Evolutionary conservation across 768 basidiomycete genomes (phyloP).

Genomic region (Ramaria rubella): DNA sequence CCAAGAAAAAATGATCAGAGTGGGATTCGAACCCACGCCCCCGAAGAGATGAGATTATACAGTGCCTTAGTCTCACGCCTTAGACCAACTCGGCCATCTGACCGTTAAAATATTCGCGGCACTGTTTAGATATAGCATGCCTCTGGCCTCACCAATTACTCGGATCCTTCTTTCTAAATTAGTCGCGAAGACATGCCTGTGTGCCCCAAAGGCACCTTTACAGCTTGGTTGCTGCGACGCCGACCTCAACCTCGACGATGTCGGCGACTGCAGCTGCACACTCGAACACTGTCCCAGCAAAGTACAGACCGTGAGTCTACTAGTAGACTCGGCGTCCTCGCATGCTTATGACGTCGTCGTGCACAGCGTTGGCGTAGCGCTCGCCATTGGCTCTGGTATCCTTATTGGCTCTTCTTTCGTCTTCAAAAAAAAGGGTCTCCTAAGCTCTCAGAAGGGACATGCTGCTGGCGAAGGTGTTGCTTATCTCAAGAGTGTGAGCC

Average conservation of each 20-base stretch:
- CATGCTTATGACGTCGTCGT: neutral
- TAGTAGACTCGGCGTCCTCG: neutral
- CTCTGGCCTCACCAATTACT: too few relatives aligned
- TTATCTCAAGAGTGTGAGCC: slow-evolving; percentile 27
- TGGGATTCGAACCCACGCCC: slow-evolving; percentile 58
- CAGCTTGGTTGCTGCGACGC: neutral
- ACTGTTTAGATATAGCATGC: too few relatives aligned
- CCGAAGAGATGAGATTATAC: slow-evolving; percentile 7
- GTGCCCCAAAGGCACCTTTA: neutral
- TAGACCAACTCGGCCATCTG: too few relatives aligned
- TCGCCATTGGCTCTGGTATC: slow-evolving; percentile 37
- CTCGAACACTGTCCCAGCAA: slow-evolving; percentile 6
- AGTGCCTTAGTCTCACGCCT: too few relatives aligned
- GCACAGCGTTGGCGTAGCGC: slow-evolving; percentile 23
- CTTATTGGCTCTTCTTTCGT: slow-evolving; percentile 47
- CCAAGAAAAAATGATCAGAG: slow-evolving; percentile 38
- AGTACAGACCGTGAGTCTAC: slow-evolving; percentile 11
- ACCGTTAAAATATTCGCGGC: too few relatives aligned
- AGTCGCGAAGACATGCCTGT: too few relatives aligned
- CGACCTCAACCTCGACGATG: neutral
- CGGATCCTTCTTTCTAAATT: too few relatives aligned
- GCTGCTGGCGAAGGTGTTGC: slow-evolving; percentile 28
- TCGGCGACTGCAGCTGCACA: neutral
- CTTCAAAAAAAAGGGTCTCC: slow-evolving; percentile 50
- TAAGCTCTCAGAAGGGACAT: slow-evolving; percentile 26